Evolutionary conservation across 345 rosid genomes (phyloP).

Genomic region (Citrus cavaleriei): DNA sequence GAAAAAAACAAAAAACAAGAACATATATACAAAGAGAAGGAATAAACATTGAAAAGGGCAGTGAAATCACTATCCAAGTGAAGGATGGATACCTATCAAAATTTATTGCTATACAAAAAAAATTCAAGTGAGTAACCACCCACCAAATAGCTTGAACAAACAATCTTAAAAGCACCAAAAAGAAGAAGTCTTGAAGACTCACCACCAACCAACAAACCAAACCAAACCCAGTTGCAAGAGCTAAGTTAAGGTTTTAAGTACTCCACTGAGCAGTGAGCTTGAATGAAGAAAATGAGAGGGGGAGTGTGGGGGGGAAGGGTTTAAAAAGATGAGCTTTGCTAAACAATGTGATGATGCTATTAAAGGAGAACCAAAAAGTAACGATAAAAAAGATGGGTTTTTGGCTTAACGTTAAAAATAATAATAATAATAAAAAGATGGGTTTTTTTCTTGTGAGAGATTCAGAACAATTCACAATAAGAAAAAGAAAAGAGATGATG

Average conservation of each 20-base stretch:
- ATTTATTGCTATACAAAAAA: constrained; percentile 19
- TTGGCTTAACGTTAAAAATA: constrained; percentile 15
- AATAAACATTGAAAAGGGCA: constrained; percentile 92
- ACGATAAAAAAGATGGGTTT: constrained; percentile 20
- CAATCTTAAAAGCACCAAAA: not conserved
- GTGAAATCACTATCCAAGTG: constrained; percentile 69
- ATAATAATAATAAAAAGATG: constrained; percentile 16
- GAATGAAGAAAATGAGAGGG: not conserved
- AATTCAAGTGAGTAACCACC: constrained; percentile 7
- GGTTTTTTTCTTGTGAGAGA: constrained; percentile 10
- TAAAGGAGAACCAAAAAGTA: constrained; percentile 13
- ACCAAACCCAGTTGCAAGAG: not conserved
- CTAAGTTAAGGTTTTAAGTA: not conserved
- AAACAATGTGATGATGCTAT: constrained; percentile 14
- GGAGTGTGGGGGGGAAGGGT: not conserved
- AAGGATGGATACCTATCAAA: constrained; percentile 30
- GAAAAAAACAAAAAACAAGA: constrained; percentile 39
- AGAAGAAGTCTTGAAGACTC: constrained; percentile 24
- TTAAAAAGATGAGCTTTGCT: constrained; percentile 25
- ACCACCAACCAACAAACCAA: constrained; percentile 20
- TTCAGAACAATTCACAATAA: not conserved
- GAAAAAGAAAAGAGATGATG: constrained; percentile 27
- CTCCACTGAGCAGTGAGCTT: constrained; percentile 1
- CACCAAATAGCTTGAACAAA: constrained; percentile 15
- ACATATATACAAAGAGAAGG: constrained; percentile 63